Base-by-base conservation (phyloP, 2,329 filamentous ascomycete species). In the Zymoseptoria tritici region DNA sequence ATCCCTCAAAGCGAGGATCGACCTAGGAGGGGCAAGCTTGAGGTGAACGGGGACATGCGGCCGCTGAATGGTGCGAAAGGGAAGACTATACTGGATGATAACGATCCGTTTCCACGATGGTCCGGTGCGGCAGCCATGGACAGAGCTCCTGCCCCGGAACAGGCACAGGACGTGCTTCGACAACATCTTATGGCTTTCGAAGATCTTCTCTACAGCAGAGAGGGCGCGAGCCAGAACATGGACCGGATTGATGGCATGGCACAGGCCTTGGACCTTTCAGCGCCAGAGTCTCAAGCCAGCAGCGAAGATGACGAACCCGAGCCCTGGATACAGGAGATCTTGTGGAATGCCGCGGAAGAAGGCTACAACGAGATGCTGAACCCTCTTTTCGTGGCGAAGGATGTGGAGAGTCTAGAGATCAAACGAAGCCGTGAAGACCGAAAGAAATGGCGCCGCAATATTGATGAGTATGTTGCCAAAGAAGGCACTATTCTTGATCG, bases 351-450 rank as follows among this genome's bases (percentile, higher is more conserved):
- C 31, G 91, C 90, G 0, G 91, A 97, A 73, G 89, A 96, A 73
- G 89, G 91, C 0, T 90, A 96, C 76, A 97, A 97, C 69, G 91
- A 97, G 74, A 79, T 97, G 2, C 83, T 99, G 0, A 90, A 97
- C 70, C 82, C 86, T 1, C 80, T 99, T 0, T 99, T 99, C 77
- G 88, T 88, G 66, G 80, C 82, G 4, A 87, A 88, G 64, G 93
- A 97, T 73, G 86, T 92, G 63, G 73, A 90, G 19, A 1, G 52
- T 16, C 76, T 94, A 60, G 81, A 85, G 57, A 86, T 86, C 9
- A 82, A 83, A 8, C 79, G 82, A 54, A 90, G 87, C 0, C 83
- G 82, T 62, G 76, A 77, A 9, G 79, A 84, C 58, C 84, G 90
- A 49, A 79, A 85, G 57, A 80, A 78, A 62, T 85, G 68, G 67